These are phyloP conservation scores for Sclerotinia spermophila DNA, from an alignment of 2,329 filamentous ascomycete species.

Conservation along the genomic window DNA sequence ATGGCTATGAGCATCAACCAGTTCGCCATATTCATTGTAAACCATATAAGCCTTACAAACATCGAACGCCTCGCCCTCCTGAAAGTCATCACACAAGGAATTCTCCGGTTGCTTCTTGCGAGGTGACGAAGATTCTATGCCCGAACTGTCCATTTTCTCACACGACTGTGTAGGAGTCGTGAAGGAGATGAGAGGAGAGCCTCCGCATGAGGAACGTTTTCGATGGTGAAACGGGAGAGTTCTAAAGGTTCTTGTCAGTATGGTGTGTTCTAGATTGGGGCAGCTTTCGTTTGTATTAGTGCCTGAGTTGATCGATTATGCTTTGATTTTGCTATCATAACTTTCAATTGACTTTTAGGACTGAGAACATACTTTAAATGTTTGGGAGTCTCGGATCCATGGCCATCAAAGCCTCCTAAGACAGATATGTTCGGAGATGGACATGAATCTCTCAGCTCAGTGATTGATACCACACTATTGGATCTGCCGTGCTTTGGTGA, in stretches of 20 bases:
- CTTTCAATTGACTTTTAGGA: not conserved
- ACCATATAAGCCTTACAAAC: slow-evolving; percentile 25
- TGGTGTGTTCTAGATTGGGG: no score
- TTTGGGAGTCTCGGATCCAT: not conserved
- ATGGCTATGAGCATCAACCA: slow-evolving; percentile 27
- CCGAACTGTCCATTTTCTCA: not conserved
- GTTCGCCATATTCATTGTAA: slow-evolving; percentile 36
- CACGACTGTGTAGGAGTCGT: not conserved
- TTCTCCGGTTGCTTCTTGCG: not conserved
- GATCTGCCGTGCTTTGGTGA: slow-evolving; percentile 6
- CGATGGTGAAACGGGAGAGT: not conserved
- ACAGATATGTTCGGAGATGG: not conserved
- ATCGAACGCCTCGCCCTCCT: not conserved
- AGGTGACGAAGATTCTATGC: not conserved
- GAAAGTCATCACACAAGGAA: not conserved
- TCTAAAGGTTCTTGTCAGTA: slow-evolving; percentile 1
- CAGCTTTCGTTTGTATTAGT: not conserved
- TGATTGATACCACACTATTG: slow-evolving; percentile 2
- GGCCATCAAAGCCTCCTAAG: not conserved
- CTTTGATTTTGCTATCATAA: not conserved
- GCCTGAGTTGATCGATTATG: not conserved
- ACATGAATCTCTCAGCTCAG: slow-evolving; percentile 5
- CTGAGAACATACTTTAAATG: not conserved
- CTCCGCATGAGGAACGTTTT: not conserved
- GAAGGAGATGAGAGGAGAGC: slow-evolving; percentile 6